phyloP scores from a whole-genome alignment of 1,139 yeast genomes.

The Sugiyamaella neomexicana region DNA sequence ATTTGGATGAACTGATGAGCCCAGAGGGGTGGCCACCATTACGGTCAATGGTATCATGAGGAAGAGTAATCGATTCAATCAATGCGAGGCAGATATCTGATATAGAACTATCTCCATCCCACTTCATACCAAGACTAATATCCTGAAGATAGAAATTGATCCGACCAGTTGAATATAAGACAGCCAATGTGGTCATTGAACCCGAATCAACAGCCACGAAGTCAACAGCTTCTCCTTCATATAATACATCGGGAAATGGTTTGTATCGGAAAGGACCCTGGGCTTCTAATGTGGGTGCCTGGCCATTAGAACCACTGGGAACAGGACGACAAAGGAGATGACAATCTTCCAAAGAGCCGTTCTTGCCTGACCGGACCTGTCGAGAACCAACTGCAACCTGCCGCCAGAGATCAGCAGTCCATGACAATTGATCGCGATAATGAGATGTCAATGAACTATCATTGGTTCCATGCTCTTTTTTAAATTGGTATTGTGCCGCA shows the following conservation, averaged over 20 bases:
- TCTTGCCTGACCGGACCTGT: slow-evolving; percentile 22
- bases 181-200: slow-evolving; percentile 30
- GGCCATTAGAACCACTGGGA: neutral
- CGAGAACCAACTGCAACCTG: slow-evolving; percentile 28
- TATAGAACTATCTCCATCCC: slow-evolving; percentile 25
- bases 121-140: slow-evolving; percentile 29
- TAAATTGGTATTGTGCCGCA: slow-evolving; percentile 32
- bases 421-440: slow-evolving; percentile 32
- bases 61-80: slow-evolving; percentile 18
- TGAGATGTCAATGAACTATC: slow-evolving; percentile 20
- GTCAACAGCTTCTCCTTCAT: slow-evolving; percentile 46
- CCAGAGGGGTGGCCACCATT: neutral
- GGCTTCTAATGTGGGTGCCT: slow-evolving; percentile 23
- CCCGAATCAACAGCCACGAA: slow-evolving; percentile 38
- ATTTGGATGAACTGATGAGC: neutral
- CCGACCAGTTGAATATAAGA: slow-evolving; percentile 34
- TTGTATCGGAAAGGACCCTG: slow-evolving; percentile 56
- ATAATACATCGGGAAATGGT: slow-evolving; percentile 54
- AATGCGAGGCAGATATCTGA: slow-evolving; percentile 16
- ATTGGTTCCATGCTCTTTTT: slow-evolving; percentile 13
- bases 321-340: slow-evolving; percentile 31
- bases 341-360: slow-evolving; percentile 27
- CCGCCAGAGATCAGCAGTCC: slow-evolving; percentile 34
- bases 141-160: slow-evolving; percentile 33
- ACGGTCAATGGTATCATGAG: neutral